Evolutionary conservation across 768 basidiomycete genomes (phyloP).

Genomic region (Phlebiopsis flavidoalba): DNA sequence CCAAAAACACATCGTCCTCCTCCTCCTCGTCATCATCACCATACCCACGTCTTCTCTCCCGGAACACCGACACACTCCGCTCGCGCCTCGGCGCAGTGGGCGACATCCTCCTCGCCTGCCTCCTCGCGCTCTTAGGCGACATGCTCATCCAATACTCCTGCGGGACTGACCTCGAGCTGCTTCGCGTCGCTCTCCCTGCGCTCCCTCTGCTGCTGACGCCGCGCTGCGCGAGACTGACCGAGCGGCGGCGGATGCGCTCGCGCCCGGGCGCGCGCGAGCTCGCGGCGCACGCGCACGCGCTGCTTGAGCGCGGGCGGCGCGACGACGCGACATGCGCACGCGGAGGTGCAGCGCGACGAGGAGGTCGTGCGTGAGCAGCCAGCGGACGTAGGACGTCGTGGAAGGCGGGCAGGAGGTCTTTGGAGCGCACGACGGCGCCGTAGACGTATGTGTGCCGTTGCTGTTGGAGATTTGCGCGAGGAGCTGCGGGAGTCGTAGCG

Average conservation of each 20-base stretch:
- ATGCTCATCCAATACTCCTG: conserved; percentile 43
- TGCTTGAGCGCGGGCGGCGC: conserved; percentile 74
- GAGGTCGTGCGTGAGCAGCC: conserved; percentile 88
- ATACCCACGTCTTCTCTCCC: conserved; percentile 16
- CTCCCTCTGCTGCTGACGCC: conserved; percentile 3
- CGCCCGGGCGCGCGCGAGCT: conserved; percentile 28
- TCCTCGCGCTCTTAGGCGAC: conserved; percentile 49
- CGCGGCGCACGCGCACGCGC: conserved; percentile 42
- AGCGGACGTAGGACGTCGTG: conserved; percentile 81
- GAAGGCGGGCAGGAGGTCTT: conserved; percentile 65
- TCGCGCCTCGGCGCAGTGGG: conserved; percentile 35
- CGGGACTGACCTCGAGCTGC: conserved; percentile 17
- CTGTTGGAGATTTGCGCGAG: conserved; percentile 73
- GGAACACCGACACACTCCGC: conserved; percentile 23
- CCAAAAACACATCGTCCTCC: conserved; percentile 21
- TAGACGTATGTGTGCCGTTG: conserved; percentile 73
- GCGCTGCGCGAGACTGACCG: conserved; percentile 11
- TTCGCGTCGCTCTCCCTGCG: conserved; percentile 6
- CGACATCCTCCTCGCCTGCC: conserved; percentile 38
- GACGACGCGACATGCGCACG: conserved; percentile 73
- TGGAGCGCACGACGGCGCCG: conserved; percentile 66
- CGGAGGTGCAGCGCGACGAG: conserved; percentile 82
- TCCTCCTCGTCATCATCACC: conserved; percentile 23
- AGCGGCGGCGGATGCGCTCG: conserved; percentile 18
- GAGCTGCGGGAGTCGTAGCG: conserved; percentile 67